Evolutionary conservation across 345 rosid species (phyloP), one percentile per base, ranked within the genome.

Genomic region (Camelina sativa): DNA sequence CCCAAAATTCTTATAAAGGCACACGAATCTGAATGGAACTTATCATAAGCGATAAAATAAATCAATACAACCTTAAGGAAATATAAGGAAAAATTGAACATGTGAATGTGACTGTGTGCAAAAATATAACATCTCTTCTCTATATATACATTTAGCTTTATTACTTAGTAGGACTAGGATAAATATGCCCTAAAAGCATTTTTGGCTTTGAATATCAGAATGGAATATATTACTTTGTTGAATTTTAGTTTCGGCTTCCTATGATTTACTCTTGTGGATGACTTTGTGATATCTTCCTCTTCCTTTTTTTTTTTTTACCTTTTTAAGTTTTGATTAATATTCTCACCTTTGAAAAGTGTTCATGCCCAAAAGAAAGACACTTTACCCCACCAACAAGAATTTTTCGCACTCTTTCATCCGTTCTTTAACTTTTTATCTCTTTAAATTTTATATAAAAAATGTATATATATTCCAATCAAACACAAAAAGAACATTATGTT

Each of bases 1-100:
- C 90, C 89, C 86, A 60, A 81, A 86, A 80, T 82, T 88, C 79
- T 73, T 65, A 4, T 43, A 83, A 84, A 84, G 83, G 87, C 80
- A 50, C 19, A 48, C 68, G 82, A 80, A 80, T 83, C 82, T 84
- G 82, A 83, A 78, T 79, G 74, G 77, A 76, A 76, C 35, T 32
- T 54, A 65, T 38, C 59, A 56, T 16, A 43, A n/a, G 56, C 40
- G 28, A 54, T 55, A 35, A 67, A 11, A 30, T 51, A 47, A 47
- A 44, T 6, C 11, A 11, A 62, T 28, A 62, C 20, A 19, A 53
- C 4, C 4, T 17, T 17, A 72, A 72, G 12, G 23, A 48, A 23
- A 8, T 44, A 32, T 17, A 16, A 51, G 48, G 59, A 22, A 60
- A 71, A 60, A 60, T 30, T 37, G 40, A 37, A 40, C 17, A 35